Evolutionary conservation across 169 alveolate species (phyloP).

Genomic region (Sarcocystis neurona): DNA sequence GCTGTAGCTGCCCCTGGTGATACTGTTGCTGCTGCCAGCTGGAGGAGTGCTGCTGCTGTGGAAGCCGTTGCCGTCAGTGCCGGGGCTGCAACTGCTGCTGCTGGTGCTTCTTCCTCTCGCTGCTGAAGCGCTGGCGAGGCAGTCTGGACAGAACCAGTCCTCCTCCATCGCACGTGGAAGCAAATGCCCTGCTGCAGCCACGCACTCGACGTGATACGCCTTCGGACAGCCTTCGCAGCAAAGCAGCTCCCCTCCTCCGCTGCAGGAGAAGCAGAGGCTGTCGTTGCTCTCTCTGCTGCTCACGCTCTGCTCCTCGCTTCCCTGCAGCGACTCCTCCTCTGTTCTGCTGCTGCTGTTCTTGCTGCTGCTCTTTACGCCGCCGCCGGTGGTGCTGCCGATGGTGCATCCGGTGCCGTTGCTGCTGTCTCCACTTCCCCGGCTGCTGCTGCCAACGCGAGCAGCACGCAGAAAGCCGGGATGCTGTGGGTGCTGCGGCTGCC

Average conservation of each 20-base stretch:
- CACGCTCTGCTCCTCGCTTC: not conserved
- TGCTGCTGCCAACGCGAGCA: not conserved
- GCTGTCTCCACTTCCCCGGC: not conserved
- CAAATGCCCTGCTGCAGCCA: conserved; percentile 60
- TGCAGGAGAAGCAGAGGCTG: conserved; percentile 69
- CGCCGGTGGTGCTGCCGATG: not conserved
- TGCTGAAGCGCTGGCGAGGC: not conserved
- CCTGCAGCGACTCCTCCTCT: not conserved
- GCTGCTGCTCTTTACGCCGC: not conserved
- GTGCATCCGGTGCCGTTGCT: not conserved
- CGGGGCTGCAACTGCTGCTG: not conserved
- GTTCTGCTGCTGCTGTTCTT: not conserved
- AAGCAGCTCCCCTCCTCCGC: conserved; percentile 76
- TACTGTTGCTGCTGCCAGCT: too few relatives aligned
- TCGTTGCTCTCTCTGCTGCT: conserved; percentile 64
- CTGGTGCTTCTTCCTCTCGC: not conserved
- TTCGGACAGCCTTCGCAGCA: conserved; percentile 75
- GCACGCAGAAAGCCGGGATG: not conserved
- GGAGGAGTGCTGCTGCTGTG: not conserved
- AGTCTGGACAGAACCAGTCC: conserved; percentile 69
- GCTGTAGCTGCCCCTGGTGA: too few relatives aligned
- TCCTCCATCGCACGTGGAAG: conserved; percentile 41
- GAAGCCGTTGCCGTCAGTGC: not conserved
- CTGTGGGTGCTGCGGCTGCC: too few relatives aligned
- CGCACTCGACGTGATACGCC: conserved; percentile 71